phyloP scores from a whole-genome alignment of 192 early-diverging fungal species.

The Backusella luteola region DNA sequence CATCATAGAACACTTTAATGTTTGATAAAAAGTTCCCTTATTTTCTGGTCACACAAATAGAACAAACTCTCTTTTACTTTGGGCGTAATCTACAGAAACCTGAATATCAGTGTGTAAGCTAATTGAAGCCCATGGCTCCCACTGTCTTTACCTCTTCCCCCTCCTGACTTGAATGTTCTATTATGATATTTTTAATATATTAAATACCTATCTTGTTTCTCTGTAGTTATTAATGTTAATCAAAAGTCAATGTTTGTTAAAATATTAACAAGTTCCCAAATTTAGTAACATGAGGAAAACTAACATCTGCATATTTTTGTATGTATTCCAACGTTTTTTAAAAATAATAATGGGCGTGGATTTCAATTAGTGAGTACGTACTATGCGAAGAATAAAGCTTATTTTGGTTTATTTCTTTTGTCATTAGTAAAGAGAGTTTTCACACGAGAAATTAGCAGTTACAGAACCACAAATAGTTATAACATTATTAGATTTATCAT shows the following conservation, averaged over 20 bases:
- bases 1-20: background rate
- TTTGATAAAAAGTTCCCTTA: background rate
- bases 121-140: background rate
- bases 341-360: background rate
- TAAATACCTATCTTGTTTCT: background rate
- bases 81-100: background rate
- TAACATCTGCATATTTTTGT: background rate
- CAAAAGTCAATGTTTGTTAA: background rate
- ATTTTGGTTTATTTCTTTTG: background rate
- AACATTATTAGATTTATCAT: background rate
- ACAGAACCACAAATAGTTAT: background rate
- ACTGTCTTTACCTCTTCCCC: background rate
- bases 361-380: background rate
- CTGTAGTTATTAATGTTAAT: background rate
- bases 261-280: background rate
- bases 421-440: background rate
- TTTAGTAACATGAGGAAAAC: background rate
- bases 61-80: background rate
- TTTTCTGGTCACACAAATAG: background rate
- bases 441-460: background rate
- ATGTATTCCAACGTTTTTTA: background rate
- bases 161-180: background rate
- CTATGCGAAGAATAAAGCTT: background rate
- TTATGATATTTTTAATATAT: background rate
- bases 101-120: background rate